Evolutionary conservation across 1,284 basidiomycete genomes (phyloP), one percentile per base, ranked within the genome.

Genomic region (Cutaneotrichosporon cavernicola): DNA sequence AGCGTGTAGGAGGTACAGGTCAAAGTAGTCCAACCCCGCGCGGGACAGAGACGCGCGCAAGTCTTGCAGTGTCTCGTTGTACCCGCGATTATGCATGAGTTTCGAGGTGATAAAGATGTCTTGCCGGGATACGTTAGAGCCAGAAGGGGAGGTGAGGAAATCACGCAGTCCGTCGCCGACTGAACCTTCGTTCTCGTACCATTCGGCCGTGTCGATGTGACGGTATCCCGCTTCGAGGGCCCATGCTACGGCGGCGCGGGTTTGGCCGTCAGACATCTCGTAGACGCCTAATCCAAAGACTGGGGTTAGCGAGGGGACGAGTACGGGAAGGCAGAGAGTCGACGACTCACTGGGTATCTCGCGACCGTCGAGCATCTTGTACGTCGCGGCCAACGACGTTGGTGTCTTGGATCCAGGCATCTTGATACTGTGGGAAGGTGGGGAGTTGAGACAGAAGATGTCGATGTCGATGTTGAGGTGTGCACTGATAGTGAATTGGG

Each of bases 101-200:
- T 90, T 89, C 36, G 87, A 88, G 32, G 86, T 88, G 76, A 86
- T 87, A 81, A 86, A 89, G 66, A 90, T 83, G 22, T 84, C 84
- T 8, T 81, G 80, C 38, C 88, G 86, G 14, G 51, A 84, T 83
- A 11, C 83, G 81, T 56, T 63, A 4, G 14, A 7, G 18, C 43
- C 43, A 1, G 43, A 58, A 18, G 70, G 71, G 7, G 26, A n/a
- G 26, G 26, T 11, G 51, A 53, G 31, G 30, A 53, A 53, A 69
- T 86, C 84, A 56, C 79, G 79, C 72, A 90, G 85, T 18, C 87
- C 88, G 46, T 81, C 76, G 9, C 88, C 87, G 63, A 85, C 86
- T 66, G 86, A 84, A 49, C 76, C 80, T 73, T 90, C 88, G 76
- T 89, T 89, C 72, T 87, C 84, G 73, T 89, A 90, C 88, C 88